Conservation (phyloP, 1,284 basidiomycete species). For the Ceratobasidium sp. region DNA sequence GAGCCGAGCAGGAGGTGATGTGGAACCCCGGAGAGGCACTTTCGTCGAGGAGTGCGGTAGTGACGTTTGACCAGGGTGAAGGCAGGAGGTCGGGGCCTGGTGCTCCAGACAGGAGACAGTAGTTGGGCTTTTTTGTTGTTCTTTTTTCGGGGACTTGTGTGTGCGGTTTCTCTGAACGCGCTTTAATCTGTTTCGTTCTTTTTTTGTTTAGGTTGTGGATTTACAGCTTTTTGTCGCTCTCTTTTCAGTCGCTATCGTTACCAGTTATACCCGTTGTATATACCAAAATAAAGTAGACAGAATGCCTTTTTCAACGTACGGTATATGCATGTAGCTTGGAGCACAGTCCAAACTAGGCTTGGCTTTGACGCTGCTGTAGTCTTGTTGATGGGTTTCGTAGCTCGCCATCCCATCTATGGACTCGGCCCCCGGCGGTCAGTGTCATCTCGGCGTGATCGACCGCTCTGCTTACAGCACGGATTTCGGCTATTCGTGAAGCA, state of each 20-base stretch:
- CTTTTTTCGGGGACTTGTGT: not conserved
- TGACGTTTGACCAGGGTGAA: not conserved
- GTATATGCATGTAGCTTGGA: not conserved
- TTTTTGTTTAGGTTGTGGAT: not conserved
- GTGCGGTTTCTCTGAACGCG: no score
- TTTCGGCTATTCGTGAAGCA: no score
- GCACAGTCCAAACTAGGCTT: not conserved
- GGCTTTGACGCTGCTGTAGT: no score
- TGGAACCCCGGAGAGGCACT: not conserved
- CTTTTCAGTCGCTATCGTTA: not conserved
- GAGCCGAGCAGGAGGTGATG: not conserved
- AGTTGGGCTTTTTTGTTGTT: not conserved
- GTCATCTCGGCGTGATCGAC: no score
- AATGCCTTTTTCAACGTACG: not conserved
- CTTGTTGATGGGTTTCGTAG: no score
- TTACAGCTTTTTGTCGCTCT: not conserved
- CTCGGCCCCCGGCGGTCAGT: no score
- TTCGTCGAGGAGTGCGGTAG: not conserved
- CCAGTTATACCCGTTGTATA: not conserved
- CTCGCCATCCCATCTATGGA: no score
- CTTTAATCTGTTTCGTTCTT: not conserved
- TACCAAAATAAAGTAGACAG: not conserved
- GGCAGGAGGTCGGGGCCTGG: not conserved
- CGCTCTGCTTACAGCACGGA: no score
- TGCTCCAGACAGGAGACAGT: not conserved